phyloP scores from a whole-genome alignment of 345 rosid species.

The Dipteronia sinensis region DNA sequence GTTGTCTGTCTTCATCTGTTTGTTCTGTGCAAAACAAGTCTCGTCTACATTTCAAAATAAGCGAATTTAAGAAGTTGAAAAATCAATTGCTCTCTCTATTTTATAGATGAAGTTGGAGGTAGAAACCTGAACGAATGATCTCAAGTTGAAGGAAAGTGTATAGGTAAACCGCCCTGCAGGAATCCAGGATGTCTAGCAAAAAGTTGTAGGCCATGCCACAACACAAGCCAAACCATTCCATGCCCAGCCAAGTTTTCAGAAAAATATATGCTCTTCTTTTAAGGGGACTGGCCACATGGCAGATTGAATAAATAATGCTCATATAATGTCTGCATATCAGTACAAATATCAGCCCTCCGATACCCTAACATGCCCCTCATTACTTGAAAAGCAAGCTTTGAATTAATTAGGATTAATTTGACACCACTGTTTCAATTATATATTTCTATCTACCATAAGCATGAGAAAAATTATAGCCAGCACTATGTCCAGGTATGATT shows the following conservation, averaged over 20 bases:
- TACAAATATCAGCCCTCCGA: neutral
- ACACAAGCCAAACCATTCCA: neutral
- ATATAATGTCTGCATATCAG: neutral
- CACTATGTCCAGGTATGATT: neutral
- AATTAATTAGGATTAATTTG: neutral
- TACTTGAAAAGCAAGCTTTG: neutral
- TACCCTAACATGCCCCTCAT: constrained; percentile 5
- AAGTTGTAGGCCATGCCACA: neutral
- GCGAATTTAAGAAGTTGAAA: too few species aligned
- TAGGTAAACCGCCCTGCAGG: neutral
- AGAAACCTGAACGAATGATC: too few species aligned
- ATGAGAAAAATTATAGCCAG: neutral
- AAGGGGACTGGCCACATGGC: neutral
- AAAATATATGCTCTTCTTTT: neutral
- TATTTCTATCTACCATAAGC: too few species aligned
- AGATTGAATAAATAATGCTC: neutral
- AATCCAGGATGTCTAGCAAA: neutral
- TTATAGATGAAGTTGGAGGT: too few species aligned
- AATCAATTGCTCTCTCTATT: too few species aligned
- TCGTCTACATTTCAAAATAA: too few species aligned
- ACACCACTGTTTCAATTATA: neutral
- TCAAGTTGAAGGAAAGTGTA: neutral
- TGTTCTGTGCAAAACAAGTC: too few species aligned
- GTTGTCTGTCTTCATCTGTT: too few species aligned
- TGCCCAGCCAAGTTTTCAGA: neutral